phyloP scores from a whole-genome alignment of 1,284 basidiomycete species.

The Ganoderma multipileum region DNA sequence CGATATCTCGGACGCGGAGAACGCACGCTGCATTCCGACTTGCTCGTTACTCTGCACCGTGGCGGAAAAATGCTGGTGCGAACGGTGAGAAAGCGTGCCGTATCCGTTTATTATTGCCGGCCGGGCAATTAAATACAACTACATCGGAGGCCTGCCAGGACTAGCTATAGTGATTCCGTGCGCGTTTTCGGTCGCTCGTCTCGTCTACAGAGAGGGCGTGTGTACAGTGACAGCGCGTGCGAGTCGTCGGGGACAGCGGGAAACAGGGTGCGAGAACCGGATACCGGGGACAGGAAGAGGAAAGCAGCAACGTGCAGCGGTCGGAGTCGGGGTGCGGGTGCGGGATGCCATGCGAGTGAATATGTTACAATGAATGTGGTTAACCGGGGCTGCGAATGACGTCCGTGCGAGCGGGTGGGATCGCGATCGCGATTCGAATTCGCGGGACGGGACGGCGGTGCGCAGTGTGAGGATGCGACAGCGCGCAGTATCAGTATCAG shows the following conservation, averaged over 20 bases:
- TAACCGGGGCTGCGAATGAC: background rate
- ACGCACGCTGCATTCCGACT: no score
- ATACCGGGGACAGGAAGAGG: no score
- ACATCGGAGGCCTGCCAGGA: slow-evolving; percentile 4
- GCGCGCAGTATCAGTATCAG: background rate
- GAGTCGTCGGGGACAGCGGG: background rate
- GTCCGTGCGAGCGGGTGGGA: background rate
- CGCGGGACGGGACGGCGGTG: background rate
- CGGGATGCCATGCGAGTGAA: background rate
- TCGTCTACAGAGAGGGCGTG: background rate
- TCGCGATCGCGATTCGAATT: background rate
- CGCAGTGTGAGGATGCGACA: background rate
- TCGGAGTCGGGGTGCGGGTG: background rate
- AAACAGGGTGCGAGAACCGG: background rate
- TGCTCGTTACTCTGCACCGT: no score
- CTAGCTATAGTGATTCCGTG: no score
- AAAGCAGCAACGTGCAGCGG: background rate
- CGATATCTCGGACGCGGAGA: background rate
- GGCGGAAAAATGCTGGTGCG: no score
- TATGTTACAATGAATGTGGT: slow-evolving; percentile 7
- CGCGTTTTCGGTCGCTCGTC: background rate
- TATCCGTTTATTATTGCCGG: slow-evolving; percentile 3
- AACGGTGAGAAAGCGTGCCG: background rate
- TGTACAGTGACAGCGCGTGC: background rate
- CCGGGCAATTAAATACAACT: slow-evolving; percentile 11